A percentile compares a stretch with the other conserved stretches of the same genome.
phyloP scores from a whole-genome alignment of 306 rosid species.

The Pachyrhizus erosus region DNA sequence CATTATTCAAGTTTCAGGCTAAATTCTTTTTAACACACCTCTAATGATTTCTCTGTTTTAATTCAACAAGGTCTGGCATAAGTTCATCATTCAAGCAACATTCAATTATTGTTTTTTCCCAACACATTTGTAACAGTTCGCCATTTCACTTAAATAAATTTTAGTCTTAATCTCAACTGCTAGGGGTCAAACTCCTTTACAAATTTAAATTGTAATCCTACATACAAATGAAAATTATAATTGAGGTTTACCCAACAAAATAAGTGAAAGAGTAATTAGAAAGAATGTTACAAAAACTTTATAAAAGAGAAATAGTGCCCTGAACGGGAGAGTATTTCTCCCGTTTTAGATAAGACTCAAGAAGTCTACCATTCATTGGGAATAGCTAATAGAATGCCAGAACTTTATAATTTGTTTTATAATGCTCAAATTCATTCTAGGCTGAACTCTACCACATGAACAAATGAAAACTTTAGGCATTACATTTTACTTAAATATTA shows the following conservation, averaged over 20 bases:
- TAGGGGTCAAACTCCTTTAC: slow-evolving; percentile 3
- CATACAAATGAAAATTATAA: neutral
- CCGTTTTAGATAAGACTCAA: slow-evolving; percentile 32
- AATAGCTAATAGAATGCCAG: slow-evolving; percentile 22
- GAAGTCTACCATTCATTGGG: slow-evolving; percentile 18
- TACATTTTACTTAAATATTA: slow-evolving; percentile 6
- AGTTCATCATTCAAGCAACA: slow-evolving; percentile 23
- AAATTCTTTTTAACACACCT: neutral
- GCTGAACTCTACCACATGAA: neutral
- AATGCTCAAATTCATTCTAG: neutral
- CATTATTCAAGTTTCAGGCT: neutral
- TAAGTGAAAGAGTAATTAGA: slow-evolving; percentile 24
- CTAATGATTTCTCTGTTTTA: neutral
- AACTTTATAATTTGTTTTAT: slow-evolving; percentile 22
- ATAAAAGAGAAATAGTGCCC: neutral
- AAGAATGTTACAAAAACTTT: slow-evolving; percentile 2
- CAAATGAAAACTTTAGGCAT: slow-evolving; percentile 12
- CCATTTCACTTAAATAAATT: slow-evolving; percentile 9
- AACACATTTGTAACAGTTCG: neutral
- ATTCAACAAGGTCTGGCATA: neutral
- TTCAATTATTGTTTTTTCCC: slow-evolving; percentile 8
- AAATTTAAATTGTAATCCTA: slow-evolving; percentile 9
- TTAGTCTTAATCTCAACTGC: slow-evolving; percentile 10
- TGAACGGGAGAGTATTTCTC: neutral
- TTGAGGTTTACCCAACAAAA: slow-evolving; percentile 10